phyloP scores from a whole-genome alignment of 805 yeast genomes.

The Vanderwaltozyma verrucispora region DNA sequence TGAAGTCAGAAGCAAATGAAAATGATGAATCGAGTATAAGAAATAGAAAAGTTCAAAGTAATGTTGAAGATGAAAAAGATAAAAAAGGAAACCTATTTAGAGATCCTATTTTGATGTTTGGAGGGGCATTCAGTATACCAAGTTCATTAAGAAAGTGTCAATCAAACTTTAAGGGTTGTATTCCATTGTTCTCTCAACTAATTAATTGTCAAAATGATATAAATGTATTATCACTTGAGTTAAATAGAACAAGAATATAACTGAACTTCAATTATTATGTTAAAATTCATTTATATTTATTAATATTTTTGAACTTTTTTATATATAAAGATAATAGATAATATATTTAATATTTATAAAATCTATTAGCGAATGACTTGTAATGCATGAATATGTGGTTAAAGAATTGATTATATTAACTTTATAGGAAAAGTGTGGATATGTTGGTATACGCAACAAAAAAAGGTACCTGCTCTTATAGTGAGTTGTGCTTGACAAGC shows the following conservation, averaged over 20 bases:
- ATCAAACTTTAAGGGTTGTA: constrained; percentile 16
- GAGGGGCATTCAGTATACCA: constrained; percentile 22
- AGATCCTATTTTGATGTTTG: constrained; percentile 27
- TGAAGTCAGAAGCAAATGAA: constrained; percentile 2
- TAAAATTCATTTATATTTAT: too few species aligned
- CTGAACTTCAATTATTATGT: too few species aligned
- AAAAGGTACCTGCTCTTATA: too few species aligned
- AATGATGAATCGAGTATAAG: constrained; percentile 1
- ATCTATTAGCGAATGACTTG: background rate
- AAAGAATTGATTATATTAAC: too few species aligned
- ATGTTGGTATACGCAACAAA: too few species aligned
- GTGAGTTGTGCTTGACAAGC: too few species aligned
- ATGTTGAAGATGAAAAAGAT: background rate
- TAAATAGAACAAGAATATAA: too few species aligned
- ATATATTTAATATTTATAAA: too few species aligned
- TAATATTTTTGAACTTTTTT: too few species aligned
- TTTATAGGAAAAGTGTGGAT: too few species aligned
- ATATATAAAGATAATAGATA: too few species aligned
- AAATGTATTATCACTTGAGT: background rate
- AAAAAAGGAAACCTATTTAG: background rate
- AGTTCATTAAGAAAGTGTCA: constrained; percentile 20
- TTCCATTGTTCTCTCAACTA: constrained; percentile 15
- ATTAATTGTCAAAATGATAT: constrained; percentile 15
- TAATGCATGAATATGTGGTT: too few species aligned
- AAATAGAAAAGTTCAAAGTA: background rate